Percentiles rank a stretch among this genome's conserved stretches.
Conservation (phyloP, 805 yeast species). For the Kregervanrija fluxuum region DNA sequence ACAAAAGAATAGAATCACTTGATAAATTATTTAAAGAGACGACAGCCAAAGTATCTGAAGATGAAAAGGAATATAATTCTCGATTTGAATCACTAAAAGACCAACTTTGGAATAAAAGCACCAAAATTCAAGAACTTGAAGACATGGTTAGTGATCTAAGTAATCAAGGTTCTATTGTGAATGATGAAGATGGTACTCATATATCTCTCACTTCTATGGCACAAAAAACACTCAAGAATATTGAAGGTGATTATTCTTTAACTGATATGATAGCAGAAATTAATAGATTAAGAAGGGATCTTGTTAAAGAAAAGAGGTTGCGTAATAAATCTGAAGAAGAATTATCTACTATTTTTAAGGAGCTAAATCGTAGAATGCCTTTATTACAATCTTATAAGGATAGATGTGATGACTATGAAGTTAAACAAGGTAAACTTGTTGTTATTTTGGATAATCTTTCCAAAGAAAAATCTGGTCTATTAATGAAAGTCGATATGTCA, state of each 20-base stretch:
- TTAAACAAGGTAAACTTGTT: slow-evolving; percentile 47
- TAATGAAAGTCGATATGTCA: slow-evolving; percentile 16
- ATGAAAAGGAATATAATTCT: slow-evolving; percentile 29
- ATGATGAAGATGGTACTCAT: slow-evolving; percentile 3
- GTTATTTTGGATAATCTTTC: slow-evolving; percentile 47
- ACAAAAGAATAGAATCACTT: slow-evolving; percentile 43
- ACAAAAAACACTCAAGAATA: slow-evolving; percentile 39
- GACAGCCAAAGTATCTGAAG: slow-evolving; percentile 31
- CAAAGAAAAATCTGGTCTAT: slow-evolving; percentile 30
- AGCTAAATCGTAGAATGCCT: slow-evolving; percentile 75
- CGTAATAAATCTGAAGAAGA: slow-evolving; percentile 66
- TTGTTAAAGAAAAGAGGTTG: slow-evolving; percentile 62
- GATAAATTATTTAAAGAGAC: slow-evolving; percentile 41
- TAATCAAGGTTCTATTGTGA: slow-evolving; percentile 9
- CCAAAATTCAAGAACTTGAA: slow-evolving; percentile 36
- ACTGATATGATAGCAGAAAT: slow-evolving; percentile 62
- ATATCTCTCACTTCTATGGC: slow-evolving; percentile 48
- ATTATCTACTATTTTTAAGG: slow-evolving; percentile 63
- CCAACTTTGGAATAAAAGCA: slow-evolving; percentile 29
- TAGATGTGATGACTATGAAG: slow-evolving; percentile 48
- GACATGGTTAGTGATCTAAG: slow-evolving; percentile 36
- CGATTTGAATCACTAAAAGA: slow-evolving; percentile 30
- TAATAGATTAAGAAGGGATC: slow-evolving; percentile 54
- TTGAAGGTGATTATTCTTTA: slow-evolving; percentile 45
- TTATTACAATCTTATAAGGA: slow-evolving; percentile 59